Conservation (phyloP, 2,329 filamentous ascomycete genomes). For the Dactylellina haptotyla region DNA sequence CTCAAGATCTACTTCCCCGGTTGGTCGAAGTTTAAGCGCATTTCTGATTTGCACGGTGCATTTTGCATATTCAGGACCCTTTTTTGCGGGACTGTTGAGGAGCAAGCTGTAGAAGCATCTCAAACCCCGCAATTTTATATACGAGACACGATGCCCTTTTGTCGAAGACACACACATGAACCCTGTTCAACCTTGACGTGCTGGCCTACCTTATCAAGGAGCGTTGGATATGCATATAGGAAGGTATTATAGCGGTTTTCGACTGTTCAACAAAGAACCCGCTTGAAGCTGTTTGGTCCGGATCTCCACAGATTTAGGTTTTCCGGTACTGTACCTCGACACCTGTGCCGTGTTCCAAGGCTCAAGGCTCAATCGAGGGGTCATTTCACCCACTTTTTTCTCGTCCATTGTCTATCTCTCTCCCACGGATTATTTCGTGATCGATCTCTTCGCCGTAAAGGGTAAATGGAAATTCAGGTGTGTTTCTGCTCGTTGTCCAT, state of each 20-base stretch:
- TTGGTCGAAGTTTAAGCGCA: conserved; percentile 45
- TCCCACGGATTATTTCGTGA: conserved; percentile 4
- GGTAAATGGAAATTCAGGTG: conserved; percentile 50
- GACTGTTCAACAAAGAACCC: no score
- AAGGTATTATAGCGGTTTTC: conserved; percentile 32
- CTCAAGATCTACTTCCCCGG: conserved; percentile 44
- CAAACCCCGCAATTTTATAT: conserved; percentile 43
- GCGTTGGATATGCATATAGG: conserved; percentile 25
- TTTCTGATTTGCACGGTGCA: conserved; percentile 17
- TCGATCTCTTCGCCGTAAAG: conserved; percentile 23
- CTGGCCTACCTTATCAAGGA: conserved; percentile 46
- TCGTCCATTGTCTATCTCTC: not conserved
- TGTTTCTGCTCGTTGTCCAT: conserved; percentile 40
- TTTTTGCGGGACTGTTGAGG: conserved; percentile 31
- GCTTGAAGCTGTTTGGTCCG: conserved; percentile 15
- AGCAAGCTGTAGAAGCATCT: not conserved
- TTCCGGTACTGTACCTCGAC: conserved; percentile 12
- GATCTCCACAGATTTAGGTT: conserved; percentile 38
- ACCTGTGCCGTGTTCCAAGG: conserved; percentile 43
- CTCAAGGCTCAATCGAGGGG: conserved; percentile 25
- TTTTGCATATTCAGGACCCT: conserved; percentile 33
- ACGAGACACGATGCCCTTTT: conserved; percentile 29
- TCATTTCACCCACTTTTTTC: conserved; percentile 18
- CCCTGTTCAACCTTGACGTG: conserved; percentile 37
- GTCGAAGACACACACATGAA: conserved; percentile 6